Evolutionary conservation across 1,284 basidiomycete species (phyloP), one percentile per base, ranked within the genome.

Genomic region (Ceratorhiza oryzae-sativae): DNA sequence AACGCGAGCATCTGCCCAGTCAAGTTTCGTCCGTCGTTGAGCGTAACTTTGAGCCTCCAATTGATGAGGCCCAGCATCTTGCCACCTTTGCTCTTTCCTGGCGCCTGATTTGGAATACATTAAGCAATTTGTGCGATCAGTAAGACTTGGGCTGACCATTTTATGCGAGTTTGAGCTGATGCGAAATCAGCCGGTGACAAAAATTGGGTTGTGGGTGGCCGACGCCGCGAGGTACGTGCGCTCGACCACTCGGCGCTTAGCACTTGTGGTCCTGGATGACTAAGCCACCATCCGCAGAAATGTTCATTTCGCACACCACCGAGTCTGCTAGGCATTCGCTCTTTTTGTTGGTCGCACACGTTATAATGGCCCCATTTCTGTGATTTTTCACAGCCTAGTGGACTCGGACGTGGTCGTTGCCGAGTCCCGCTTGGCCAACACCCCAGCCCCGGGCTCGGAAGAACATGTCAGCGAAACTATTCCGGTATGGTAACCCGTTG

Each of bases 1-100:
- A 98, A 99, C 62, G 97, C 97, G 79, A 99, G 91, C 92, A 99
- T 97, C 83, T 98, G 97, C 58, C 97, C 97, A 53, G 94, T 94
- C 77, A 99, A 86, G 72, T 93, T 88, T 79, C 97, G 92, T 73
- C 95, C 95, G 83, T 99, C 97, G 88, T 97, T 98, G 82, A 99
- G 91, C 71, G 96, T 98, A 75, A 99, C 91, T 83, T 94, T 96
- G 77, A 99, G 87, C 80, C 97, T 87, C 91, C 97, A 98, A 84
- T 98, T 97, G 85, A 99, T 90, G 82, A 99, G 91, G 80, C 90
- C 85, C 82, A 98, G 90, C 95, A 99, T 98, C 86, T 97, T 97
- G 81, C 94, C 94, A 81, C 94, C 94, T 84, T 97, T 97, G 67
- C 93, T 92, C 87, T 96, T 96, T 77, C 94, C 93, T 75, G 92